phyloP scores from a whole-genome alignment of 2,329 filamentous ascomycete genomes.

The Fusarium multiceps region DNA sequence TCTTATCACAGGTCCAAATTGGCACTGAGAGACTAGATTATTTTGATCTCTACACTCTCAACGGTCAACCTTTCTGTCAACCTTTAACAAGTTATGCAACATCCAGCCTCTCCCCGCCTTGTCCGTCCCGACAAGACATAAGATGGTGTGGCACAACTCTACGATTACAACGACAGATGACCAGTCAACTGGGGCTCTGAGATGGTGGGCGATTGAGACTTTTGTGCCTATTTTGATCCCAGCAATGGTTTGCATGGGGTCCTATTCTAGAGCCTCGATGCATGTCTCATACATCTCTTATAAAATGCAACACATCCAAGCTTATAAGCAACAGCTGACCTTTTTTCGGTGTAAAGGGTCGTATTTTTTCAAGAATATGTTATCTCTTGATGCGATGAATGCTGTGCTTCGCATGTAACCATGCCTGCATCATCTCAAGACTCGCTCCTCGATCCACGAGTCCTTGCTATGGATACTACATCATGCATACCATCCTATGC shows the following conservation, averaged over 20 bases:
- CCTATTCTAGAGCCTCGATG: conserved; percentile 7
- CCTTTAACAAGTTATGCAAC: conserved; percentile 4
- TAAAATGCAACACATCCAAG: conserved; percentile 34
- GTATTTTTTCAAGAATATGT: background rate
- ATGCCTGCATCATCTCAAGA: conserved; percentile 38
- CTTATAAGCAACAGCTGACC: conserved; percentile 27
- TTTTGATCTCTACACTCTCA: no score
- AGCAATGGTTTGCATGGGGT: conserved; percentile 10
- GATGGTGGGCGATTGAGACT: conserved; percentile 41
- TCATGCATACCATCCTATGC: conserved; percentile 5
- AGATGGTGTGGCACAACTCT: conserved; percentile 31
- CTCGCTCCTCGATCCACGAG: conserved; percentile 37
- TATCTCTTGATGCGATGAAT: background rate
- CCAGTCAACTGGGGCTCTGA: conserved; percentile 29
- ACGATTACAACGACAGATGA: conserved; percentile 34
- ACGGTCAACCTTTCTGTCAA: background rate
- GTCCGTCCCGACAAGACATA: conserved; percentile 25
- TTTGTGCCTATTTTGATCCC: conserved; percentile 27
- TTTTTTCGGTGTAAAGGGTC: conserved; percentile 3
- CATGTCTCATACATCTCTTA: conserved; percentile 26
- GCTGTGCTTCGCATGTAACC: conserved; percentile 27
- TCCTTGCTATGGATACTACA: conserved; percentile 20
- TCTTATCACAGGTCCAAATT: background rate
- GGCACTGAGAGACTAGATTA: no score
- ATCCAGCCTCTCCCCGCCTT: conserved; percentile 11